Evolutionary conservation across 768 basidiomycete species (phyloP), one percentile per base, ranked within the genome.

Genomic region (Kwoniella pini): DNA sequence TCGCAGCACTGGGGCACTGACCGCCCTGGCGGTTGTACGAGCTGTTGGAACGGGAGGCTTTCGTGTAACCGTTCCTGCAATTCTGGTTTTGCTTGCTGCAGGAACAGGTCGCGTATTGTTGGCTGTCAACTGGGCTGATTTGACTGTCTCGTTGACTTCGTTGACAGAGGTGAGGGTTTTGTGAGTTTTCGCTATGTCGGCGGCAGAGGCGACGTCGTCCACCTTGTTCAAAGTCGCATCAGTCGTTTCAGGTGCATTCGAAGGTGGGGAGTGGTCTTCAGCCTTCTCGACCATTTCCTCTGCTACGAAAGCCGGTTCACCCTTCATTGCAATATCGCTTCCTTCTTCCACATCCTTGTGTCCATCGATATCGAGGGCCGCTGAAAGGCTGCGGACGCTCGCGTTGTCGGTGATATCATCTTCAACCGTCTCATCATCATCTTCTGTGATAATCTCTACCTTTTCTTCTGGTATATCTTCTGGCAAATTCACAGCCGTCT

Each of bases 31-130:
- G 2, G 43, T 19, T 19, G 57, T 22, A 15, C 54, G 33, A 31
- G 63, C 65, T 2, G 57, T 7, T 21, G 62, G 62, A 2, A 63
- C 46, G 15, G 61, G 65, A 13, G 61, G 62, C 50, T 63, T 63
- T 6, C 50, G 54, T 21, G 54, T 26, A 17, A 27, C 46, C 15
- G 28, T 24, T 7, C 33, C 31, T 36, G 36, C 45, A 5, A 59
- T 46, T 36, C 43, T 59, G 21, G 46, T 51, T 19, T 46, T 49
- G 2, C 52, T 54, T 19, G 30, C 43, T 9, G 36, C 49, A 12
- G 40, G 33, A 36, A n/a, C n/a, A n/a, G n/a, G n/a, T 17, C 17
- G 45, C 42, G 42, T 49, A 17, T 44, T 52, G 48, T 1, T 15
- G 15, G 38, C 24, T 19, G 17, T 31, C 36, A 33, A 22, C 50